Conservation (phyloP, 768 basidiomycete genomes). For the Mycena olivaceomarginata region DNA sequence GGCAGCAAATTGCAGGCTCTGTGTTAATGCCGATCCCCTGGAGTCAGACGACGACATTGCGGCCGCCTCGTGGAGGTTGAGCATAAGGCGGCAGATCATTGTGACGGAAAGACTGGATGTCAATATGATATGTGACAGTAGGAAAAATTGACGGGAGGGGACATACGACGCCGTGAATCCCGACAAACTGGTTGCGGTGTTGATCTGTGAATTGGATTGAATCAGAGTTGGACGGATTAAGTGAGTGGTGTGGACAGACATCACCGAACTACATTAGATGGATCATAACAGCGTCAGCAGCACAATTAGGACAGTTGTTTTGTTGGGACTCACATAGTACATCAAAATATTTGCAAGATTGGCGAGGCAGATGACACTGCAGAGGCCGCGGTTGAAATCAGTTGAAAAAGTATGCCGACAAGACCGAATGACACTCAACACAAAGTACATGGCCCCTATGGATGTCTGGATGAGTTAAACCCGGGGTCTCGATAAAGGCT, state of each 20-base stretch:
- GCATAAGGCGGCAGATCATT: not conserved
- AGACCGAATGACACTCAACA: not conserved
- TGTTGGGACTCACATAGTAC: not conserved
- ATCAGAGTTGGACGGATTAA: not conserved
- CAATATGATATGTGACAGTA: not conserved
- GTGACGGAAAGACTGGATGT: not conserved
- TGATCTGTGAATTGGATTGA: not conserved
- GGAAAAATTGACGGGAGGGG: not conserved
- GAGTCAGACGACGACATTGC: not conserved
- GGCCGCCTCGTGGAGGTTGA: not conserved
- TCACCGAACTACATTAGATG: not conserved
- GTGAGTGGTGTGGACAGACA: not conserved
- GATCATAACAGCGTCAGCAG: not conserved
- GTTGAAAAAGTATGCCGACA: not conserved
- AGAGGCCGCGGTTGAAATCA: not conserved
- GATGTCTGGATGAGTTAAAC: not conserved
- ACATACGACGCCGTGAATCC: not conserved
- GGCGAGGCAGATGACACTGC: not conserved
- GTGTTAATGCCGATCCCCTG: no score
- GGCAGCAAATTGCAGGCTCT: no score
- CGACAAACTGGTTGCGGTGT: not conserved
- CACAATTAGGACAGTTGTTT: no score
- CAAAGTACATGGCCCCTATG: not conserved
- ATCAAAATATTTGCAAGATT: not conserved
- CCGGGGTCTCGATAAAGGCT: not conserved